phyloP scores from a whole-genome alignment of 495 filamentous ascomycete species.

The Podospora fimiseda region DNA sequence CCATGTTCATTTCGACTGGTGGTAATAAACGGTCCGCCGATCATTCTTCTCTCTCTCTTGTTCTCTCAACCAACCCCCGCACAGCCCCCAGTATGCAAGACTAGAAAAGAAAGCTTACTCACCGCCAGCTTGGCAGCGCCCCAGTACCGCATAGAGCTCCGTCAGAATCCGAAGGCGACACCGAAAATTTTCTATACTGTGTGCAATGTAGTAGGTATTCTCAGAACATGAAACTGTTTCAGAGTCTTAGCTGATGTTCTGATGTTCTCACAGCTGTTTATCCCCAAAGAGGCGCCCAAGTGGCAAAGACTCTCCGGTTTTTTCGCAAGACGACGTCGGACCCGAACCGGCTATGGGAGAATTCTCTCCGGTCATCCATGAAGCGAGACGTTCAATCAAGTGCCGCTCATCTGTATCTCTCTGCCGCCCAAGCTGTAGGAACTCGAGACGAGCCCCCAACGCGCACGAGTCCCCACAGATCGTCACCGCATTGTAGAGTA shows the following conservation, averaged over 20 bases:
- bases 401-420: not conserved
- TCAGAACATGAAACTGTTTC: constrained; percentile 3
- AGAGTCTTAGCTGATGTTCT: not conserved
- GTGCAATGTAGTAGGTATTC: not conserved
- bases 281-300: not conserved
- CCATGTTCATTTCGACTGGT: not conserved
- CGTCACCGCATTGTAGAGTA: not conserved
- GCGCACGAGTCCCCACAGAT: not conserved
- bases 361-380: not conserved
- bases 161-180: not conserved
- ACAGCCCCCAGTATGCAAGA: not conserved
- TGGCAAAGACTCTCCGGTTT: not conserved
- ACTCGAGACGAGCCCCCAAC: constrained; percentile 5
- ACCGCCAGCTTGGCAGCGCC: not conserved
- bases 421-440: not conserved
- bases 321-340: not conserved
- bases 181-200: not conserved
- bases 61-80: not conserved
- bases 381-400: not conserved
- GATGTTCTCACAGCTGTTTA: not conserved
- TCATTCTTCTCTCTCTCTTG: too few species aligned
- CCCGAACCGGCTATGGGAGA: not conserved
- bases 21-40: not conserved
- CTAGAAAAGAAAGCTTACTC: not conserved
- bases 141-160: not conserved